These are phyloP conservation scores for Fomes fomentarius DNA, from an alignment of 1,284 basidiomycete genomes.

Conservation along the genomic window DNA sequence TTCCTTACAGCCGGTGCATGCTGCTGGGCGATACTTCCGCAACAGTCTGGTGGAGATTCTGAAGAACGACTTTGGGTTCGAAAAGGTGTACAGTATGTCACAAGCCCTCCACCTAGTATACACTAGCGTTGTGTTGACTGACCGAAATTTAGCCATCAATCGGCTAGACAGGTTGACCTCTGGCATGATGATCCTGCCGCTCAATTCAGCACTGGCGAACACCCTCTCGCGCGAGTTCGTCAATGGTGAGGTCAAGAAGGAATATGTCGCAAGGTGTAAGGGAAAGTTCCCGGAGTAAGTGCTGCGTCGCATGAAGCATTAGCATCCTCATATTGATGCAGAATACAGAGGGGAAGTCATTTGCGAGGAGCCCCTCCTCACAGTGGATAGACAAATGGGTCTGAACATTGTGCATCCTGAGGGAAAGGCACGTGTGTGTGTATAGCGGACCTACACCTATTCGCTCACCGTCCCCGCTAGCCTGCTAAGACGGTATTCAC, in stretches of 20 bases:
- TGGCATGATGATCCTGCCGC: conserved; percentile 93
- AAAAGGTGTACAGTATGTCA: conserved; percentile 81
- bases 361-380: conserved; percentile 89
- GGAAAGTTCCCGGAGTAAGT: conserved; percentile 87
- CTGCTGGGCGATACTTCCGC: conserved; percentile 85
- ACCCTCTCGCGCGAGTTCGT: conserved; percentile 83
- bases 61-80: conserved; percentile 81
- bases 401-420: conserved; percentile 93
- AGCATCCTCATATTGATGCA: too few relatives aligned
- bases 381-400: conserved; percentile 95
- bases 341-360: conserved; percentile 76
- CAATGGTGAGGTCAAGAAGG: conserved; percentile 82
- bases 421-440: conserved; percentile 69
- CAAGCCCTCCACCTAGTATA: conserved; percentile 1
- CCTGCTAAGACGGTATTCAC: conserved; percentile 91
- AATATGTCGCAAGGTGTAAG: conserved; percentile 87
- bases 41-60: conserved; percentile 91
- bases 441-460: background rate
- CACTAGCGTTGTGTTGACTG: background rate
- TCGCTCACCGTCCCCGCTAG: conserved; percentile 41
- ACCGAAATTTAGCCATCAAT: conserved; percentile 75
- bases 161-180: conserved; percentile 94
- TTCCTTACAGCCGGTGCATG: conserved; percentile 76
- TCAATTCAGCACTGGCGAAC: conserved; percentile 74
- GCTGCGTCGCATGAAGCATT: too few relatives aligned